These are phyloP conservation scores for Phytomonas sp. DNA, from an alignment of 208 protist genomes.

Conservation along the genomic window DNA sequence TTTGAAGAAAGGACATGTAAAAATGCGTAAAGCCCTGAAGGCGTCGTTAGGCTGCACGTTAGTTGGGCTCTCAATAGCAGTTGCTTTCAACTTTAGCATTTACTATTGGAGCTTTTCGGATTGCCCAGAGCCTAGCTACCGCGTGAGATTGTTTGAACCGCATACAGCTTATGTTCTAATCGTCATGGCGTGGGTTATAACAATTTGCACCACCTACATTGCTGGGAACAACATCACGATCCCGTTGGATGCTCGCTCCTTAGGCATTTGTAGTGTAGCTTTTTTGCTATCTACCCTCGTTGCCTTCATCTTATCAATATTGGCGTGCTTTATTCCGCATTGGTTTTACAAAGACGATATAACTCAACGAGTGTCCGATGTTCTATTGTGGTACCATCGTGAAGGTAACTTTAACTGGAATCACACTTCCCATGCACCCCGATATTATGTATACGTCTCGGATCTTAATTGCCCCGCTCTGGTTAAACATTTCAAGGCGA, in stretches of 20 bases:
- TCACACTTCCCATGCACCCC: slow-evolving; percentile 13
- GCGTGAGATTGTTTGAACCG: slow-evolving; percentile 60
- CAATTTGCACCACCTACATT: slow-evolving; percentile 32
- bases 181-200: slow-evolving; percentile 56
- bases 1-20: slow-evolving; percentile 4
- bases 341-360: slow-evolving; percentile 69
- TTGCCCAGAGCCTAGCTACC: slow-evolving; percentile 52
- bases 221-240: slow-evolving; percentile 34
- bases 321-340: slow-evolving; percentile 50
- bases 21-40: neutral
- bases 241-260: slow-evolving; percentile 41
- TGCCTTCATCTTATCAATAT: slow-evolving; percentile 41
- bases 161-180: slow-evolving; percentile 52
- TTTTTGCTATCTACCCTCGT: slow-evolving; percentile 43
- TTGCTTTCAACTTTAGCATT: slow-evolving; percentile 61
- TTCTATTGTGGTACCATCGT: slow-evolving; percentile 50
- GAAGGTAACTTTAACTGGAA: slow-evolving; percentile 45
- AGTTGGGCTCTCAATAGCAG: slow-evolving; percentile 32
- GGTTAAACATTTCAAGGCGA: slow-evolving; percentile 31
- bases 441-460: slow-evolving; percentile 16
- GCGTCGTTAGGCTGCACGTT: slow-evolving; percentile 10
- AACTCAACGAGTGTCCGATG: slow-evolving; percentile 31
- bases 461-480: slow-evolving; percentile 31
- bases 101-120: slow-evolving; percentile 53
- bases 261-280: slow-evolving; percentile 28